Percentiles rank a stretch among this genome's conserved stretches.
Evolutionary conservation across 2,329 filamentous ascomycete genomes (phyloP).

Genomic region (Aspergillus neotritici): DNA sequence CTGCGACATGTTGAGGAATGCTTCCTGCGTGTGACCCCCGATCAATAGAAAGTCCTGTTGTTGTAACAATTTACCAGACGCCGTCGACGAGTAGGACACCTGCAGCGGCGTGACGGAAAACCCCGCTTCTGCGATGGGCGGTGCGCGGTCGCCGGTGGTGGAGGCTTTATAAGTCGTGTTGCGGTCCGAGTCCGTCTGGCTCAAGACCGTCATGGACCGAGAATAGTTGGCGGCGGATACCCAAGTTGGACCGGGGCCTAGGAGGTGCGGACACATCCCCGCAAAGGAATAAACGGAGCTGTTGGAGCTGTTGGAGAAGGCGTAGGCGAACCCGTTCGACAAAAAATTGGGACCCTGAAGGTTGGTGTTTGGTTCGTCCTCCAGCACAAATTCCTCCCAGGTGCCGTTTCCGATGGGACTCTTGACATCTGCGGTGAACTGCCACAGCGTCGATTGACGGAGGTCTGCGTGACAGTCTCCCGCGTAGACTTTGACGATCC

Average conservation of each 20-base stretch:
- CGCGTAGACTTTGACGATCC: conserved; percentile 66
- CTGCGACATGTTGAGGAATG: conserved; percentile 92
- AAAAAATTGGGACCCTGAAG: conserved; percentile 52
- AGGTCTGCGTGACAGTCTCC: conserved; percentile 61
- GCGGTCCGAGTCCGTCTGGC: conserved; percentile 19
- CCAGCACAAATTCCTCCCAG: conserved; percentile 46
- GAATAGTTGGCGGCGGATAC: conserved; percentile 69
- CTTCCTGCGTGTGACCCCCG: conserved; percentile 74
- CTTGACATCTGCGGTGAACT: conserved; percentile 49
- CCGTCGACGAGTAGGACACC: conserved; percentile 64
- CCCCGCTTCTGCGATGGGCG: conserved; percentile 76
- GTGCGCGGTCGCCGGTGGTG: conserved; percentile 49
- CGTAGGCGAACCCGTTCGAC: conserved; percentile 61
- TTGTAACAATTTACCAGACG: conserved; percentile 58
- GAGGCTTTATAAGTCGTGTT: conserved; percentile 39
- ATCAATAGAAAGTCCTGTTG: conserved; percentile 74
- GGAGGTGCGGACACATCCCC: conserved; percentile 70
- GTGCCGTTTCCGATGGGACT: conserved; percentile 46
- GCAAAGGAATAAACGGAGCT: conserved; percentile 64
- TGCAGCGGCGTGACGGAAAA: conserved; percentile 73
- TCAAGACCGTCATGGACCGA: conserved; percentile 66
- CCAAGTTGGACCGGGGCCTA: conserved; percentile 51
- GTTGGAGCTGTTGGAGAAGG: conserved; percentile 51
- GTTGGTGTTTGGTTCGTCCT: conserved; percentile 30
- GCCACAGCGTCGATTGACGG: conserved; percentile 59